These are phyloP conservation scores for Solanum sejunctum DNA, from an alignment of 257 asterid species.

Conservation along the genomic window DNA sequence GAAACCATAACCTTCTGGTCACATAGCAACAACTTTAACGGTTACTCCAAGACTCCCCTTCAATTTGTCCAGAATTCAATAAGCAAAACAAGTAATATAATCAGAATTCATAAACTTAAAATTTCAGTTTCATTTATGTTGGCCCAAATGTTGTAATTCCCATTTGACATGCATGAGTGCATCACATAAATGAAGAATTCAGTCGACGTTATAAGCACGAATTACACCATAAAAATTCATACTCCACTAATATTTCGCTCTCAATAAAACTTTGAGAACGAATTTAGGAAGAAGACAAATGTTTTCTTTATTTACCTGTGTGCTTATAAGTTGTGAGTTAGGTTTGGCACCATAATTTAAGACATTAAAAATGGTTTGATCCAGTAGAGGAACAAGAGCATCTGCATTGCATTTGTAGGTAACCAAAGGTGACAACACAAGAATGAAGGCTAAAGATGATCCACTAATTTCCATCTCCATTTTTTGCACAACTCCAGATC, in stretches of 20 bases:
- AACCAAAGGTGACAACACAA: slow-evolving; percentile 16
- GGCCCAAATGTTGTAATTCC: neutral
- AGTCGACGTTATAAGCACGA: neutral
- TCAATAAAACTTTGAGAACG: neutral
- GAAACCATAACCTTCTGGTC: too few species aligned
- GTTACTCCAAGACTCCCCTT: too few species aligned
- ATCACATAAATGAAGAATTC: neutral
- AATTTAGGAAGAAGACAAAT: neutral
- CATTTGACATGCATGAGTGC: neutral
- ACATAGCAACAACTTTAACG: too few species aligned
- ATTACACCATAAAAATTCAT: neutral
- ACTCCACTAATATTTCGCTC: neutral
- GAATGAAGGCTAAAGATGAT: slow-evolving; percentile 3
- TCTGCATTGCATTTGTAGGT: slow-evolving; percentile 14
- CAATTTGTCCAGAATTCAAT: neutral
- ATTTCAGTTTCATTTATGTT: neutral
- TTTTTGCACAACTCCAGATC: neutral
- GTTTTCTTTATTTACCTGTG: slow-evolving; percentile 13
- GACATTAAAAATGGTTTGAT: slow-evolving; percentile 24
- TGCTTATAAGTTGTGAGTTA: slow-evolving; percentile 13
- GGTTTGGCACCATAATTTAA: slow-evolving; percentile 43
- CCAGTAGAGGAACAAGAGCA: neutral
- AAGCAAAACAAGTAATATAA: neutral
- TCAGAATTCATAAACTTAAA: neutral
- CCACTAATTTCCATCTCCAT: slow-evolving; percentile 18